These are phyloP conservation scores for Phoma sp. DNA, from an alignment of 2,329 filamentous ascomycete species.

Conservation along the genomic window DNA sequence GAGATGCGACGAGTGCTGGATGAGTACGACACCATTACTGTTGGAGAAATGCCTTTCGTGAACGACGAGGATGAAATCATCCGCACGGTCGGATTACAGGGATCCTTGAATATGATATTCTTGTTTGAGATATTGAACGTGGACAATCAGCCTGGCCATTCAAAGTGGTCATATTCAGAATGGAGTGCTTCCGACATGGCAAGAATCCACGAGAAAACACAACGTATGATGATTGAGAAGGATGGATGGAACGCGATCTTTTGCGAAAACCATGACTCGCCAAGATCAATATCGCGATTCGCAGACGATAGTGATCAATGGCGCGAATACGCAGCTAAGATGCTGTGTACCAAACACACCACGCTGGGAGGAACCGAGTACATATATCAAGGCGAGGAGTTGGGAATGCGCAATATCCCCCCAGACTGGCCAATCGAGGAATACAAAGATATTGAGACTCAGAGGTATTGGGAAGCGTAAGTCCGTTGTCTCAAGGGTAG, in stretches of 20 bases:
- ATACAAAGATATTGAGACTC: constrained; percentile 1
- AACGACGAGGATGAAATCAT: not conserved
- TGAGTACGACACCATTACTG: not conserved
- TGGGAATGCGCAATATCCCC: not conserved
- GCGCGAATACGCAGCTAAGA: constrained; percentile 1
- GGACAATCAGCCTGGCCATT: not conserved
- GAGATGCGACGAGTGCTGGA: not conserved
- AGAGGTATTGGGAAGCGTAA: constrained; percentile 1
- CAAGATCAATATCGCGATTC: not conserved
- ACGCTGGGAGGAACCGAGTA: not conserved
- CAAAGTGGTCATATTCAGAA: constrained; percentile 1
- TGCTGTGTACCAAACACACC: constrained; percentile 1
- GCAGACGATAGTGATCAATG: not conserved
- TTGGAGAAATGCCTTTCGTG: not conserved
- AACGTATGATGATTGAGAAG: not conserved
- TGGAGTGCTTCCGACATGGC: not conserved
- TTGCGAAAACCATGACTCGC: constrained; percentile 1
- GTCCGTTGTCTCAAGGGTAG: not conserved
- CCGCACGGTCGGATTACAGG: not conserved
- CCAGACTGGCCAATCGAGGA: not conserved
- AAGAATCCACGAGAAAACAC: not conserved
- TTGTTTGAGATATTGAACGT: not conserved
- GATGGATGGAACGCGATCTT: constrained; percentile 1
- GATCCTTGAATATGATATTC: constrained; percentile 1
- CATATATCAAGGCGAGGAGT: not conserved